These are phyloP conservation scores for Yamadazyma diddensiae DNA, from an alignment of 1,139 yeast species.

Conservation along the genomic window DNA sequence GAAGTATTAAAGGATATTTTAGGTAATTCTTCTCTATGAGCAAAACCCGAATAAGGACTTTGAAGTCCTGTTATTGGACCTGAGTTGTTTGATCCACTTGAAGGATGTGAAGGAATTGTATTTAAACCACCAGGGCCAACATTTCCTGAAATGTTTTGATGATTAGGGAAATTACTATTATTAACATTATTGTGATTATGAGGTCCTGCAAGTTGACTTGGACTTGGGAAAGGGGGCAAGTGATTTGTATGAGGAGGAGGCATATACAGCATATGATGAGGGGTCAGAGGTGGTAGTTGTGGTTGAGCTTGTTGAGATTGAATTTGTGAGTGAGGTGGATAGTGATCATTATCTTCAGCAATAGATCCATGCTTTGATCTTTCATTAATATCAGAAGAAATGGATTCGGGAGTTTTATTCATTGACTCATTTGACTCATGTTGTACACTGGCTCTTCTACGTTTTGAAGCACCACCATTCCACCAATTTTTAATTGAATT, in stretches of 20 bases:
- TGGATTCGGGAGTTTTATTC: conserved; percentile 1
- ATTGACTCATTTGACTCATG: conserved; percentile 5
- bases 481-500: conserved; percentile 96
- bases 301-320: conserved; percentile 8
- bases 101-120: background rate
- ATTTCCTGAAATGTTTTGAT: background rate
- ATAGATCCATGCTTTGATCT: background rate
- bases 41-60: conserved; percentile 1
- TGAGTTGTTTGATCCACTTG: background rate
- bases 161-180: too few relatives aligned
- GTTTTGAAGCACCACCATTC: conserved; percentile 87
- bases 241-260: background rate
- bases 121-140: background rate
- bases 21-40: conserved; percentile 4
- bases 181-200: background rate
- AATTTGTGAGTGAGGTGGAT: conserved; percentile 6
- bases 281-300: background rate
- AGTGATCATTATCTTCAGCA: background rate
- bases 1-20: conserved; percentile 37
- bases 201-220: conserved; percentile 1
- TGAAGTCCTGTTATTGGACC: background rate
- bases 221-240: background rate
- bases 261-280: background rate
- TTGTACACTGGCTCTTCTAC: conserved; percentile 51
- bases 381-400: background rate